Conservation (phyloP, 164 flowering plant genomes). For the Magnolia officinalis region DNA sequence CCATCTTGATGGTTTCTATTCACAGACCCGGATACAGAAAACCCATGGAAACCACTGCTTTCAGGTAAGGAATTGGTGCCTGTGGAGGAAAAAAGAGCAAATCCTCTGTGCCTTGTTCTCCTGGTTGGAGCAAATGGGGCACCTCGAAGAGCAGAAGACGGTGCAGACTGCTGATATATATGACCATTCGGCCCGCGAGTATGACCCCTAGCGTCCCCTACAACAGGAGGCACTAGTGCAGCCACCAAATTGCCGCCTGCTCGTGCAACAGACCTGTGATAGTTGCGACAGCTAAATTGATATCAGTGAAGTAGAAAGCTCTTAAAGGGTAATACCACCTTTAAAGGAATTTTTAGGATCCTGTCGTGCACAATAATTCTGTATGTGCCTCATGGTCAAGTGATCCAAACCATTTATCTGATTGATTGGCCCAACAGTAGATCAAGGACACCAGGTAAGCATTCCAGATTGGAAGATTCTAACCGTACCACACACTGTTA, state of each 20-base stretch:
- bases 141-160: conserved; percentile 10
- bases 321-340: background rate
- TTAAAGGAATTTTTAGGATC: background rate
- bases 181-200: conserved; percentile 12
- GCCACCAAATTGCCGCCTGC: conserved; percentile 11
- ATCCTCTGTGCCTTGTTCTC: conserved; percentile 9
- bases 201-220: conserved; percentile 8
- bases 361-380: too few species aligned
- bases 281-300: background rate
- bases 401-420: too few species aligned
- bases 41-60: conserved; percentile 5
- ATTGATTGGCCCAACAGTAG: too few species aligned
- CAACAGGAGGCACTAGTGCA: conserved; percentile 4
- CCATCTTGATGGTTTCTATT: conserved; percentile 14
- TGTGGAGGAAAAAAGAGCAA: conserved; percentile 7
- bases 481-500: too few species aligned
- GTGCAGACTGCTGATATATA: conserved; percentile 5
- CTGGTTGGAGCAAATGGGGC: conserved; percentile 10
- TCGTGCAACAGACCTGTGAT: conserved; percentile 5
- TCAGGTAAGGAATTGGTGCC: conserved; percentile 7
- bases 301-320: background rate
- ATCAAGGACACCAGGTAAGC: too few species aligned
- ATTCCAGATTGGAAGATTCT: too few species aligned
- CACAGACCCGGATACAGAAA: conserved; percentile 9
- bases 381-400: too few species aligned